These are phyloP conservation scores for Toxicodendron radicans DNA, from an alignment of 345 rosid genomes.

Conservation along the genomic window DNA sequence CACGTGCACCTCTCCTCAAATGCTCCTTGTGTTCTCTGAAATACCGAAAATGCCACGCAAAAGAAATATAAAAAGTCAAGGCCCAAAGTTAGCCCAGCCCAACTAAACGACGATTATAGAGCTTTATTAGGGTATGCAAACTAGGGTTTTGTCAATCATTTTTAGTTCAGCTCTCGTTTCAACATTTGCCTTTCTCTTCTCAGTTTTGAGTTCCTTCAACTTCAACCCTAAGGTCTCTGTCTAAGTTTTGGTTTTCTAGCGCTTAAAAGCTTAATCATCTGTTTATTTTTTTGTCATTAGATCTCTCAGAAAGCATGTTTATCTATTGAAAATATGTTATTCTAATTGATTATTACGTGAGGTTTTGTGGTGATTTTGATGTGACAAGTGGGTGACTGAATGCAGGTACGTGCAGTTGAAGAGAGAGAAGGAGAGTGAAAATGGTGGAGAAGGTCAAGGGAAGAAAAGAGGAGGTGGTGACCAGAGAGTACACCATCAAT, in stretches of 20 bases:
- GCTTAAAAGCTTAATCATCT: background rate
- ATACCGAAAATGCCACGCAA: background rate
- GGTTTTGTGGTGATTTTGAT: background rate
- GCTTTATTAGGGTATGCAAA: background rate
- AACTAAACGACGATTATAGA: background rate
- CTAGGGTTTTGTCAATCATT: constrained; percentile 30
- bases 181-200: background rate
- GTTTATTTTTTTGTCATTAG: too few species aligned
- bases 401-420: constrained; percentile 29
- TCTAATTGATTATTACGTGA: background rate
- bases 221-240: constrained; percentile 20
- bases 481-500: constrained; percentile 82
- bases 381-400: constrained; percentile 17
- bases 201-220: constrained; percentile 5
- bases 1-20: too few species aligned
- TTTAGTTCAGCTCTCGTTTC: background rate
- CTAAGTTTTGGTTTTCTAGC: background rate
- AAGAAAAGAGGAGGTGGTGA: constrained; percentile 80
- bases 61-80: background rate
- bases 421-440: constrained; percentile 23
- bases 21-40: background rate
- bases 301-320: background rate
- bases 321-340: background rate
- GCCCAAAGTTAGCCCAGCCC: background rate
- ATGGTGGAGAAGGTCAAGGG: constrained; percentile 72